Percentiles rank a stretch among this genome's conserved stretches.
phyloP scores from a whole-genome alignment of 1,284 basidiomycete genomes.

The Ganoderma leucocontextum region DNA sequence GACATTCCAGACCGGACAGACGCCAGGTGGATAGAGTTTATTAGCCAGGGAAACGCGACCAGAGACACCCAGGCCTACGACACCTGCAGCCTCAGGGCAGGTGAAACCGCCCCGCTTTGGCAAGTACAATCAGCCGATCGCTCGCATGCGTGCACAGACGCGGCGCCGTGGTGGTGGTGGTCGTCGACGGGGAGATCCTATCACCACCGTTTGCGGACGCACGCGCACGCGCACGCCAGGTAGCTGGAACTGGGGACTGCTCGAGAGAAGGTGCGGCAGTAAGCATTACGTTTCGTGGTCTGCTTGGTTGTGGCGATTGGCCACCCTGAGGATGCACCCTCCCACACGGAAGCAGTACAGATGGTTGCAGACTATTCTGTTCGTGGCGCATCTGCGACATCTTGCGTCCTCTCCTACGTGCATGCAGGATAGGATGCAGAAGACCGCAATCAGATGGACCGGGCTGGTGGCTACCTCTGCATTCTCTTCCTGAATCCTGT shows the following conservation, averaged over 20 bases:
- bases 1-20: not conserved
- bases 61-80: not conserved
- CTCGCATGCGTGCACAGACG: not conserved
- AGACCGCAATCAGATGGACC: not conserved
- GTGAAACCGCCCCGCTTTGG: conserved; percentile 1
- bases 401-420: not conserved
- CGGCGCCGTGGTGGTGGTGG: not conserved
- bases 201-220: not conserved
- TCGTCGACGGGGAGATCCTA: conserved; percentile 4
- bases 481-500: not conserved
- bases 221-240: not conserved
- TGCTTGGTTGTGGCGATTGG: not conserved
- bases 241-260: not conserved
- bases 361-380: not conserved
- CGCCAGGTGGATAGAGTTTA: conserved; percentile 4
- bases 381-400: not conserved
- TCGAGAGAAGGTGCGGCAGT: conserved; percentile 1
- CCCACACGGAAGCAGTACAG: conserved; percentile 4
- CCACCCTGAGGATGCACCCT: not conserved
- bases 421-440: not conserved
- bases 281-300: conserved; percentile 1
- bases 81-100: not conserved
- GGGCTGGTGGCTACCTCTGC: not conserved
- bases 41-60: conserved; percentile 1
- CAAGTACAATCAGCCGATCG: not conserved